Evolutionary conservation across 208 protist genomes (phyloP), one percentile per base, ranked within the genome.

Genomic region (Angomonas deanei): DNA sequence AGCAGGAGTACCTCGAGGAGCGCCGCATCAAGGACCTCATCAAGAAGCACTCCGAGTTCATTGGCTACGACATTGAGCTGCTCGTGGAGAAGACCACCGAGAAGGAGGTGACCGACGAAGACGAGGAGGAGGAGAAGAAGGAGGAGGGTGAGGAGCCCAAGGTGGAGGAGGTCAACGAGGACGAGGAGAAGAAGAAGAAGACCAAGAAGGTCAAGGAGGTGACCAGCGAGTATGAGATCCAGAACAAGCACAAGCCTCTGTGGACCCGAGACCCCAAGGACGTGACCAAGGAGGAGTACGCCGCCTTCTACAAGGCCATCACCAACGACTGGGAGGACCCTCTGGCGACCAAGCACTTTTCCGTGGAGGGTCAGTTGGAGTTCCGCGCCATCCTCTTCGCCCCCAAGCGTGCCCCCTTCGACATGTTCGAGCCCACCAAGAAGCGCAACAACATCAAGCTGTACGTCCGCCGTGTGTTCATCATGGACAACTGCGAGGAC

Each of bases 31-130:
- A 98, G 85, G 97, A 99, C 42, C 80, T 99, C 56, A 92, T 99
- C 67, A 99, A 99, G 91, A 99, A 99, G 87, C 97, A 99, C 94
- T 98, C 96, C 62, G 92, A 99, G 84, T 99, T 99, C 91, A 99
- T 99, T 76, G 81, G 88, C 65, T 99, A 99, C 82, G 98, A 98
- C 62, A 99, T 99, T 80, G 81, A 74, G 24, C 81, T 99, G 11
- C 85, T 85, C 58, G 78, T 96, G 28, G 86, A 94, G 73, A 98
- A 98, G 86, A 93, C 87, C n/a, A 76, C 63, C 50, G 97, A 98
- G 72, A 92, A 87, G 64, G 96, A 98, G 78, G 88, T 97, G 36
- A 95, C 97, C 46, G 96, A 98, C 59, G 88, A 97, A 47, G 93
- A 98, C 21, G 88, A 94, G 33, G 91, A 86, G 61, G 70, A 97